These are phyloP conservation scores for Fomitopsis serialis DNA, from an alignment of 768 basidiomycete species.

Conservation along the genomic window DNA sequence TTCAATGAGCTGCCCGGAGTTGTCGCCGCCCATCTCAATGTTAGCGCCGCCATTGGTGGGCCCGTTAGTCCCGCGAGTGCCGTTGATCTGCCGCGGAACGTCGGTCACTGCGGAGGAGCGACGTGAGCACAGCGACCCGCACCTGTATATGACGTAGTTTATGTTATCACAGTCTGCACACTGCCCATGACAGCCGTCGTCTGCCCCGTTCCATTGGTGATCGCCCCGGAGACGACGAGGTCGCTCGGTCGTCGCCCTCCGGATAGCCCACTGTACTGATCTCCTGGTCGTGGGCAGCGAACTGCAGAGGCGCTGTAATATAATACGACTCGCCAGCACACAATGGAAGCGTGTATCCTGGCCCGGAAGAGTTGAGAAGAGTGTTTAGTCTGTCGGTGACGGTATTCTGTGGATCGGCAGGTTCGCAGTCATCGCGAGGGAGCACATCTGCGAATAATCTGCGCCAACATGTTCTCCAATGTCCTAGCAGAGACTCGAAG, in stretches of 20 bases:
- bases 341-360: conserved; percentile 59
- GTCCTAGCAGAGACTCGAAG: neutral
- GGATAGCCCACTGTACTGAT: conserved; percentile 81
- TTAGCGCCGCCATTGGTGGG: conserved; percentile 64
- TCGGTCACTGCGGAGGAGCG: neutral
- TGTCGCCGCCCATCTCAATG: conserved; percentile 81
- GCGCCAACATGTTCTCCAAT: neutral
- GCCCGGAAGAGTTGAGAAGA: conserved; percentile 58
- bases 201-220: conserved; percentile 57
- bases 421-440: conserved; percentile 22
- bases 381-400: conserved; percentile 60
- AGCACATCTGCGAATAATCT: conserved; percentile 3
- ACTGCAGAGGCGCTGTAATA: conserved; percentile 61
- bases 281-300: conserved; percentile 67
- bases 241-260: conserved; percentile 58
- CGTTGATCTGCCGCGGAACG: conserved; percentile 52
- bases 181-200: conserved; percentile 70
- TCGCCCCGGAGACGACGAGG: conserved; percentile 65
- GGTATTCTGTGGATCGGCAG: conserved; percentile 55
- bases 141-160: conserved; percentile 73
- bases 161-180: conserved; percentile 55
- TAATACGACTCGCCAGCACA: conserved; percentile 61
- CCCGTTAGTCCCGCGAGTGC: conserved; percentile 51
- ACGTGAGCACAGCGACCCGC: conserved; percentile 1
- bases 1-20: conserved; percentile 68